A percentile compares a stretch with the other conserved stretches of the same genome.
Conservation (phyloP, 768 basidiomycete genomes). For the Pleurotus salmoneostramineus region DNA sequence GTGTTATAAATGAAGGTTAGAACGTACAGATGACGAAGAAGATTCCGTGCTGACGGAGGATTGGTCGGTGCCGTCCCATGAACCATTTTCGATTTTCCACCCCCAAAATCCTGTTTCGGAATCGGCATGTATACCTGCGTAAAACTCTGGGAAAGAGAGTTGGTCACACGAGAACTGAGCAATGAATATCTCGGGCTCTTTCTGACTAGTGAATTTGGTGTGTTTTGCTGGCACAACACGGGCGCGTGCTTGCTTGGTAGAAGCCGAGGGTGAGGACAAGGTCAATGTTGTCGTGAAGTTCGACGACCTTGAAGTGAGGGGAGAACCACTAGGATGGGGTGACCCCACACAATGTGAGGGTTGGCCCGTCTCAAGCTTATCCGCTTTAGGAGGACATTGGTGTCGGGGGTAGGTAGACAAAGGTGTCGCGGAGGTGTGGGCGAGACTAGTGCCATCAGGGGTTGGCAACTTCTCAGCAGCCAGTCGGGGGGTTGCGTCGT, state of each 20-base stretch:
- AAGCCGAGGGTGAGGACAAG: too few species aligned
- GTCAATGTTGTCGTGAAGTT: too few species aligned
- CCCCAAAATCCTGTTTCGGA: not conserved
- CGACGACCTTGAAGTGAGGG: too few species aligned
- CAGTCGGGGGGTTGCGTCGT: too few species aligned
- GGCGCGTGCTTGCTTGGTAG: constrained; percentile 4
- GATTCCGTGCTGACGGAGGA: not conserved
- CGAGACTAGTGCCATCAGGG: too few species aligned
- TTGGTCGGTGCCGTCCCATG: not conserved
- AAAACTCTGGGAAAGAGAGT: not conserved
- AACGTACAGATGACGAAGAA: not conserved
- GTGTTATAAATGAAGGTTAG: not conserved
- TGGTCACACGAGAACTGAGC: not conserved
- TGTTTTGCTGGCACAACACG: not conserved
- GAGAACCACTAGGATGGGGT: too few species aligned
- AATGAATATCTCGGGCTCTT: not conserved
- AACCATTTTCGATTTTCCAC: not conserved
- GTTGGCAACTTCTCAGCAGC: too few species aligned
- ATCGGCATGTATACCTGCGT: not conserved
- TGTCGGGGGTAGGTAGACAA: too few species aligned
- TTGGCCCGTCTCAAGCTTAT: too few species aligned
- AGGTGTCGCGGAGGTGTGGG: too few species aligned
- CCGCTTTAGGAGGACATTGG: too few species aligned
- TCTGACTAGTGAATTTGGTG: not conserved
- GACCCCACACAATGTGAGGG: too few species aligned